phyloP scores from a whole-genome alignment of 2,329 filamentous ascomycete species.

The Pseudocercospora vitis region DNA sequence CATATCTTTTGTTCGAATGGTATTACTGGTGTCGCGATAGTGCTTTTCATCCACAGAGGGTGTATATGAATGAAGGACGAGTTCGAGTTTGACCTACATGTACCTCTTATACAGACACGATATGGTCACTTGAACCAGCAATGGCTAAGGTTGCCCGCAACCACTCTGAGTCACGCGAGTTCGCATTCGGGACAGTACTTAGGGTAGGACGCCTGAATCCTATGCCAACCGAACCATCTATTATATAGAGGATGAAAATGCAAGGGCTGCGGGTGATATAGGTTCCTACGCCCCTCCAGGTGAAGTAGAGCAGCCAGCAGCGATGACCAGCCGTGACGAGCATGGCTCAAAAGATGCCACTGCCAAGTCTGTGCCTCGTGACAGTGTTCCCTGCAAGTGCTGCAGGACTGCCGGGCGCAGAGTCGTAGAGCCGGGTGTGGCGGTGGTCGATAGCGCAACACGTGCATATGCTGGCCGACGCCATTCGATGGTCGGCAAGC shows the following conservation, averaged over 20 bases:
- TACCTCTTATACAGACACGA: background rate
- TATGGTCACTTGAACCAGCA: background rate
- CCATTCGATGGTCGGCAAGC: background rate
- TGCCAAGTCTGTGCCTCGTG: background rate
- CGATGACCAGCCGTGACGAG: background rate
- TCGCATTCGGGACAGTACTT: too few relatives aligned
- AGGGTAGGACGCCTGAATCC: too few relatives aligned
- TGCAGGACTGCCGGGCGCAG: too few relatives aligned
- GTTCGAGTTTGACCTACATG: background rate
- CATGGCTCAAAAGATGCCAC: background rate
- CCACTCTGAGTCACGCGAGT: background rate
- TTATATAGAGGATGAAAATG: too few relatives aligned
- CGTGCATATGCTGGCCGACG: conserved; percentile 2
- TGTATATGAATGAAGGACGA: too few relatives aligned
- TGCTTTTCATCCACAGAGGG: too few relatives aligned
- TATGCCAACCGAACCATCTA: too few relatives aligned
- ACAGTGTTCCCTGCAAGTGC: background rate
- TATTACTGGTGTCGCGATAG: too few relatives aligned
- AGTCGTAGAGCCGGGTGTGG: background rate
- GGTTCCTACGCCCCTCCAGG: background rate
- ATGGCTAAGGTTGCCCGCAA: background rate
- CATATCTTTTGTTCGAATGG: too few relatives aligned
- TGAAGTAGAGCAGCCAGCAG: background rate
- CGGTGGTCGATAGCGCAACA: background rate
- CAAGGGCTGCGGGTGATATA: background rate